These are phyloP conservation scores for Aquilaria agallochum DNA, from an alignment of 441 rosid genomes.

Conservation along the genomic window DNA sequence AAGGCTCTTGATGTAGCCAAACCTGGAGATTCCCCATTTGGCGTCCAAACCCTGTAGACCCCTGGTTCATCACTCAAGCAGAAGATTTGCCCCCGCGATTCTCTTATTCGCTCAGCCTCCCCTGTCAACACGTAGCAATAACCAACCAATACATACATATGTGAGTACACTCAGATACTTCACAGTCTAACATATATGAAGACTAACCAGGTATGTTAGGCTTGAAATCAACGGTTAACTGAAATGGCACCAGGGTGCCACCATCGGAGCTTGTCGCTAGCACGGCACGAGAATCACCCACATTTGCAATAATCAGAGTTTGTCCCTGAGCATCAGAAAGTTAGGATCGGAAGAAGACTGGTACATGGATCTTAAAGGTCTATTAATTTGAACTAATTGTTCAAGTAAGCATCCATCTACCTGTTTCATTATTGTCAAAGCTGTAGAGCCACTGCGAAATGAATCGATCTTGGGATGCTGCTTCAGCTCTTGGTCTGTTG, in stretches of 20 bases:
- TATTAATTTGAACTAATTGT: not conserved
- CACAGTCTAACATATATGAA: too few relatives aligned
- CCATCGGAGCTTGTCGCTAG: slow-evolving; percentile 55
- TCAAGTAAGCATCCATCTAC: slow-evolving; percentile 16
- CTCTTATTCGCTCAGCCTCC: slow-evolving; percentile 69
- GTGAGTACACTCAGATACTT: not conserved
- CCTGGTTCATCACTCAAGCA: slow-evolving; percentile 75
- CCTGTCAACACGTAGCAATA: slow-evolving; percentile 28
- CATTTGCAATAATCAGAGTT: slow-evolving; percentile 57
- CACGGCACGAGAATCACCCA: slow-evolving; percentile 83
- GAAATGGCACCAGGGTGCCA: slow-evolving; percentile 51
- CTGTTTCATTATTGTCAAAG: slow-evolving; percentile 67
- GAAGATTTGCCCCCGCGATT: slow-evolving; percentile 53
- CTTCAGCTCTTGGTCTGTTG: slow-evolving; percentile 35
- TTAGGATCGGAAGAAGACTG: not conserved
- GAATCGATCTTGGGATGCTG: slow-evolving; percentile 29
- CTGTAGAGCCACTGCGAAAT: slow-evolving; percentile 65
- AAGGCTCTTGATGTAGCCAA: slow-evolving; percentile 84
- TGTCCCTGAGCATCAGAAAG: slow-evolving; percentile 29
- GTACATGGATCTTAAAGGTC: not conserved
- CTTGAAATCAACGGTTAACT: slow-evolving; percentile 69
- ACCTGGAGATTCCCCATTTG: slow-evolving; percentile 52
- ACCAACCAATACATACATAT: not conserved
- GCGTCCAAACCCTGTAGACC: slow-evolving; percentile 66
- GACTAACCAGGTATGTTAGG: slow-evolving; percentile 65